Evolutionary conservation across 2,329 filamentous ascomycete genomes (phyloP).

Genomic region (Cladosporium sp.): DNA sequence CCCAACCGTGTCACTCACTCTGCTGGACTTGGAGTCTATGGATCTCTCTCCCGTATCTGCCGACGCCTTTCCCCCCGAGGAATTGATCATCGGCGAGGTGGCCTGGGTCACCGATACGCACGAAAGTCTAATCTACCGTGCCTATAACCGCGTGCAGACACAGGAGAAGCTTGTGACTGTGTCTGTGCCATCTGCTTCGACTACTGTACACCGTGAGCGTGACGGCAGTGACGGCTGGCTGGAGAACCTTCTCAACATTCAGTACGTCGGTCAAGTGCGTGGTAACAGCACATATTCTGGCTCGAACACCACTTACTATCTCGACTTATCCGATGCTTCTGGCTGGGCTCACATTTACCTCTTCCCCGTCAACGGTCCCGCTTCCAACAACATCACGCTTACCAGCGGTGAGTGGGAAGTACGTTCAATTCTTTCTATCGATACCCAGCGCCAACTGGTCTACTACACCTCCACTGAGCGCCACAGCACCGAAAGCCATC

Average conservation of each 20-base stretch:
- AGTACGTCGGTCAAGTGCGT: constrained; percentile 46
- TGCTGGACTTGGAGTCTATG: constrained; percentile 49
- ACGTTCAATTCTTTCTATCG: constrained; percentile 52
- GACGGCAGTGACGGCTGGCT: constrained; percentile 58
- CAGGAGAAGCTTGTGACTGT: constrained; percentile 57
- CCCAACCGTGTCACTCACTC: constrained; percentile 55
- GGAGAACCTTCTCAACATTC: constrained; percentile 52
- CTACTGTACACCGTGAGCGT: constrained; percentile 48
- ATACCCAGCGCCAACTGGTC: constrained; percentile 49
- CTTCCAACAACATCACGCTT: constrained; percentile 44
- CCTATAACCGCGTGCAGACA: constrained; percentile 64
- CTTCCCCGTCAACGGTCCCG: constrained; percentile 51
- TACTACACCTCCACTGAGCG: constrained; percentile 61
- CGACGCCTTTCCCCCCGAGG: constrained; percentile 52
- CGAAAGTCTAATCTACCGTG: constrained; percentile 56
- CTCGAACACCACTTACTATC: constrained; percentile 47
- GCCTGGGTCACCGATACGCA: constrained; percentile 60
- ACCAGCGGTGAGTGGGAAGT: constrained; percentile 64
- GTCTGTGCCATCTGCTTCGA: constrained; percentile 43
- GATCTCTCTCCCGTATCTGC: constrained; percentile 45
- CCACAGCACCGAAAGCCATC: constrained; percentile 60
- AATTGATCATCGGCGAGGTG: constrained; percentile 62
- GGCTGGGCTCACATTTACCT: constrained; percentile 63
- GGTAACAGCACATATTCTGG: constrained; percentile 30
- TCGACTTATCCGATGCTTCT: constrained; percentile 60